phyloP scores from a whole-genome alignment of 2,329 filamentous ascomycete genomes.

The Alternaria longipes region DNA sequence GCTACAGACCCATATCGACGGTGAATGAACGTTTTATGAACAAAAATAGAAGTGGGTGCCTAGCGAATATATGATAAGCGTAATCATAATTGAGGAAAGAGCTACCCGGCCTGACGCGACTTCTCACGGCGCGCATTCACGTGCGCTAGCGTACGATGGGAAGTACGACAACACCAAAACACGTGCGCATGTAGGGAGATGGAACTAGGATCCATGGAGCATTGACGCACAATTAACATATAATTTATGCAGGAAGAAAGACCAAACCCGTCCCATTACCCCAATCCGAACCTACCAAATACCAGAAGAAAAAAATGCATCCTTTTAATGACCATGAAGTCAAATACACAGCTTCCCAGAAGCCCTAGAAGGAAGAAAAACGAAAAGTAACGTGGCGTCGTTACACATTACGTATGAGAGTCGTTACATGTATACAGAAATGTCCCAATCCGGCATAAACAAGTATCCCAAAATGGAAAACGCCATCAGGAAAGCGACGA shows the following conservation, averaged over 20 bases:
- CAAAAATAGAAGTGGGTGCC: not conserved
- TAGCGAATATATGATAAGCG: not conserved
- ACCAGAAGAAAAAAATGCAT: not conserved
- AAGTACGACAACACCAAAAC: not conserved
- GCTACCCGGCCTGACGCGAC: not conserved
- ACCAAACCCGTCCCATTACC: not conserved
- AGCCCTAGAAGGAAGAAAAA: constrained; percentile 1
- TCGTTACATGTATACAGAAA: constrained; percentile 15
- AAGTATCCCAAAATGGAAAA: not conserved
- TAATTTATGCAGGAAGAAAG: not conserved
- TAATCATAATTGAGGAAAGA: not conserved
- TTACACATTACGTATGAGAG: constrained; percentile 30
- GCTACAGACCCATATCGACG: not conserved
- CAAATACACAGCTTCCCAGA: constrained; percentile 7
- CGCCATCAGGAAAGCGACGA: not conserved
- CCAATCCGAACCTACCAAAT: not conserved
- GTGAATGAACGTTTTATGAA: not conserved
- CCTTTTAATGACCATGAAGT: constrained; percentile 1
- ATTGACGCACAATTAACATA: not conserved
- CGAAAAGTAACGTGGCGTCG: constrained; percentile 6
- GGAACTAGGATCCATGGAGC: too few species aligned
- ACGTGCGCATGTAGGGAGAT: not conserved
- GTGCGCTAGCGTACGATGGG: not conserved
- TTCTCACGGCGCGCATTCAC: not conserved
- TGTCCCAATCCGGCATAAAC: not conserved